Percentiles rank a stretch among this genome's conserved stretches.
phyloP scores from a whole-genome alignment of 2,329 filamentous ascomycete species.

The Corynespora cassiicola region DNA sequence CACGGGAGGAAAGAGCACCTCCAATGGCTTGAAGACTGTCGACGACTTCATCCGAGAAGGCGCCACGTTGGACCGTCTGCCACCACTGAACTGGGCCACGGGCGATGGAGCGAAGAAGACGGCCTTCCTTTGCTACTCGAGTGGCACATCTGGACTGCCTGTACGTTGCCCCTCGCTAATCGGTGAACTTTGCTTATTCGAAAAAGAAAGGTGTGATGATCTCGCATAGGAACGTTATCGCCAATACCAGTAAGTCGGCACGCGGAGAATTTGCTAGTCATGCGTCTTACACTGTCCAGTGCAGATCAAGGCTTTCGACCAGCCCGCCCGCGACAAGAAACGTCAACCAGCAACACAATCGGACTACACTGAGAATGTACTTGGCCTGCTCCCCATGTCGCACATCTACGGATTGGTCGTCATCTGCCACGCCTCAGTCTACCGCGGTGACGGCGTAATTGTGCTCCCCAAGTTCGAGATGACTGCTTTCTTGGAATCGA shows the following conservation, averaged over 20 bases:
- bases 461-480: constrained; percentile 80
- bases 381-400: constrained; percentile 79
- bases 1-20: constrained; percentile 55
- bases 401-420: constrained; percentile 83
- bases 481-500: constrained; percentile 65
- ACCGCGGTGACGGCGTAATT: constrained; percentile 75
- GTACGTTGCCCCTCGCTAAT: constrained; percentile 50
- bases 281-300: constrained; percentile 44
- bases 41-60: constrained; percentile 71
- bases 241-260: constrained; percentile 62
- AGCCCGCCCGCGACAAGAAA: constrained; percentile 49
- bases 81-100: constrained; percentile 64
- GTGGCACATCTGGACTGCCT: constrained; percentile 79
- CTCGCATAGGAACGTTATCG: constrained; percentile 78
- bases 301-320: constrained; percentile 64
- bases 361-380: constrained; percentile 58
- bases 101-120: constrained; percentile 72
- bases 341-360: constrained; percentile 49
- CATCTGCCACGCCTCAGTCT: constrained; percentile 69
- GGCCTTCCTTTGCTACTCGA: constrained; percentile 81
- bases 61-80: constrained; percentile 58
- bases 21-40: constrained; percentile 66
- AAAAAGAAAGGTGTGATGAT: constrained; percentile 82
- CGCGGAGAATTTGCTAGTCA: neutral
- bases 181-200: constrained; percentile 13